Base-by-base conservation (phyloP, 148 eudicot genomes). In the Suaeda aralocaspica region DNA sequence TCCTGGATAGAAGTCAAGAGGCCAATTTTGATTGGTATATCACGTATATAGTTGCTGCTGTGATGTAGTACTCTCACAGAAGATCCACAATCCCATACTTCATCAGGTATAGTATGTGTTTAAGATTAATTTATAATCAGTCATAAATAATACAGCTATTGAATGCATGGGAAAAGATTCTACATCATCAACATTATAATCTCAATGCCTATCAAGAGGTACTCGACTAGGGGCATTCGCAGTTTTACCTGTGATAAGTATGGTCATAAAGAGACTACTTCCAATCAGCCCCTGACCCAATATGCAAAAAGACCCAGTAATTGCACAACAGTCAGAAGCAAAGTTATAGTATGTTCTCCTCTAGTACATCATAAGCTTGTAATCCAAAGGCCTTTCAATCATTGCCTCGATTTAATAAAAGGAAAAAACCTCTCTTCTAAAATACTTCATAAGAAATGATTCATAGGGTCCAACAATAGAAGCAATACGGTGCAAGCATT, bases 11-110 rank as follows among this genome's bases (percentile, higher is more conserved):
- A 73, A 63, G 74, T 75, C 64, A 91, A 73, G 70, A 65, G 56
- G 74, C 81, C 77, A 56, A 91, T 76, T 75, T 78, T 72, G 75
- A 68, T 59, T 46, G 99, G 89, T 58, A 91, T 56, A 13, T 82
- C 79, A 70, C 75, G 57, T 69, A 95, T 68, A 34, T 71, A 77
- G 76, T 95, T 95, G 78, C 77, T 80, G 81, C 84, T 84, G 77
- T 86, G 83, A 82, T 91, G 96, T 70, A 95, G 92, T 11, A 89
- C 84, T 82, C 92, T 87, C 53, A 83, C 82, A 74, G 86, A 80
- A 76, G 93, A 67, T 66, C 82, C 88, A 67, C 89, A 84, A 62
- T 74, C 82, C 97, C 89, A 95, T 29, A 89, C 90, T 81, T 89
- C 92, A 58, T 88, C 83, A 64, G 96, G 96, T 81, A 91, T 81